Conservation (phyloP, 192 early-diverging fungal species). For the Cetraspora pellucida region DNA sequence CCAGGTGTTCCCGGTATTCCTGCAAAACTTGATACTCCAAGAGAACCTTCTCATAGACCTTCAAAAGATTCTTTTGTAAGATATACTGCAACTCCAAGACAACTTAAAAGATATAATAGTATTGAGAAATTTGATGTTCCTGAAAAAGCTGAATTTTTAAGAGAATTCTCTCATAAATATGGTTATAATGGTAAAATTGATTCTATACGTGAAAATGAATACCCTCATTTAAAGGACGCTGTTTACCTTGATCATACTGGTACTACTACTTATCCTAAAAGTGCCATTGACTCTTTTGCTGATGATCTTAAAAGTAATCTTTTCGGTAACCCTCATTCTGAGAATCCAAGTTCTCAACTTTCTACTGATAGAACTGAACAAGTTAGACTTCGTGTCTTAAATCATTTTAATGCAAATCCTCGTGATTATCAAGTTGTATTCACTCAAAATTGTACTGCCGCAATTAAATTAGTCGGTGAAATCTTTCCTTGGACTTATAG, state of each 20-base stretch:
- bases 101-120: no score
- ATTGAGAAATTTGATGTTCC: no score
- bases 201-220: conserved; percentile 18
- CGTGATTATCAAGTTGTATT: conserved; percentile 72
- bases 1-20: no score
- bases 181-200: conserved; percentile 34
- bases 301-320: conserved; percentile 51
- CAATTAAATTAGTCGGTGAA: conserved; percentile 76
- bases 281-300: conserved; percentile 44
- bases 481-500: conserved; percentile 56
- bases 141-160: conserved; percentile 27
- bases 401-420: conserved; percentile 59
- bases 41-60: no score
- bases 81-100: no score
- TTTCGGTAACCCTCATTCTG: conserved; percentile 71
- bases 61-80: no score
- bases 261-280: conserved; percentile 55
- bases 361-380: conserved; percentile 55
- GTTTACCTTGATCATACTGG: conserved; percentile 71
- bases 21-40: no score
- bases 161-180: conserved; percentile 24
- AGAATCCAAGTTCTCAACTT: conserved; percentile 54
- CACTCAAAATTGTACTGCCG: conserved; percentile 77
- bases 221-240: conserved; percentile 36
- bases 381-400: conserved; percentile 56